Base-by-base conservation (phyloP, 192 early-diverging fungal species). In the Backusella tuberculispora region DNA sequence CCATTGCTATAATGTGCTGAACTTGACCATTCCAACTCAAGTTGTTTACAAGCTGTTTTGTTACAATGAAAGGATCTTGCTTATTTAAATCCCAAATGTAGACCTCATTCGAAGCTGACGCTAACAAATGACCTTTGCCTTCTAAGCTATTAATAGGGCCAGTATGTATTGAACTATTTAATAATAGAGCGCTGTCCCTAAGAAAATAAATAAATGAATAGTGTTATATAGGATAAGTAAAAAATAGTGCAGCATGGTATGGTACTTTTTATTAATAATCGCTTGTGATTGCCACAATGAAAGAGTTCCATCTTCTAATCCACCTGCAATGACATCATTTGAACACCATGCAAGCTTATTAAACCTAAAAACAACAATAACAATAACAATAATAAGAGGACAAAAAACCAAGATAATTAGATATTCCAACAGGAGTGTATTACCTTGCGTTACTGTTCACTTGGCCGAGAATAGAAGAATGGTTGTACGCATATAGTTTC, bases 1-100 rank as follows among this genome's bases (percentile, higher is more conserved):
- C 93, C 6, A 93, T 94, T 6, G 95, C 97, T 65, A 99, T 83
- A 79, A 99, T 99, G 69, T 97, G 94, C 60, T 91, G 87, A 37
- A 94, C 92, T 73, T 95, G 90, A 69, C 89, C 87, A 84, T 99
- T 99, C 96, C 96, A 56, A 98, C 81, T 13, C 88, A 84, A 0
- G 94, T 98, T 37, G 98, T 89, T 63, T 92, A 95, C 37, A 97
- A 95, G 10, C 96, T 80, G 43, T 90, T 88, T 80, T 89, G 84
- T 6, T 96, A 97, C 43, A 91, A 86, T 19, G 88, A 71, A 19
- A 95, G 92, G 95, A 69, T 89, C 85, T 43, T 94, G 92, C 73
- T 91, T 93, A 63, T 88, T 89, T 69, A 98, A 83, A 85, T 99
- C 98, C 98, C 98, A 99, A 75, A 99, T 93, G 69, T 92, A 92